Evolutionary conservation across 2,329 filamentous ascomycete genomes (phyloP), one percentile per base, ranked within the genome.

Genomic region (Tricladium varicosporioides): DNA sequence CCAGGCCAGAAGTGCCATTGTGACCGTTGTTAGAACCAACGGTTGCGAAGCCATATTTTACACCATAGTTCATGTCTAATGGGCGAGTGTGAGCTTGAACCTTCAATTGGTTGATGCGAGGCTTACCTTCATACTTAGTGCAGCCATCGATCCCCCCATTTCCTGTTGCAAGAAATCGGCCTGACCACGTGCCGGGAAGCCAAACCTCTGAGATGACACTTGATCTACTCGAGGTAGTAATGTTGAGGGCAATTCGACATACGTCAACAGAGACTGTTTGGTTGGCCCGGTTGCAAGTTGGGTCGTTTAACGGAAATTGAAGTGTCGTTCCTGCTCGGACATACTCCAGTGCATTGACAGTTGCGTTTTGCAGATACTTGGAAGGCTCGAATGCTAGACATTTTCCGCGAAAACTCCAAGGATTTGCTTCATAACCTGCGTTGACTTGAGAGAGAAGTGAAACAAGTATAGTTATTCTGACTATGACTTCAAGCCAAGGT

Each of bases 121-220:
- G 4, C 48, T 27, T 15, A 55, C 46, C 46, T 50, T 55, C 53
- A 33, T 55, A 50, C 31, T 55, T 54, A 47, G 33, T 59, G 56
- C 66, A 66, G 2, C 66, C 66, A 58, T 60, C 59, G 36, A 67
- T 60, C 2, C 66, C 66, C 7, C 64, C 63, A 62, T 66, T 67
- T n/a, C 66, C 66, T 0, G 60, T 76, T 2, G 74, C 73, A 5
- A 75, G 69, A 57, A 77, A 76, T 48, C 72, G 73, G 16, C 53
- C 74, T 0, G 59, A 76, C 45, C 76, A 78, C 57, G 66, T 65
- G 5, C 63, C 74, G 32, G 75, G 65, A 14, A 68, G 53, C 63
- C 65, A 68, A 2, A 53, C 32, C 44, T 68, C 66, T 15, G 54
- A 59, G 18, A 57, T 54, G 8, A 65, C 49, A n/a, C 47, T 40